Evolutionary conservation across 495 filamentous ascomycete genomes (phyloP).

Genomic region (Trypethelium eluteriae): DNA sequence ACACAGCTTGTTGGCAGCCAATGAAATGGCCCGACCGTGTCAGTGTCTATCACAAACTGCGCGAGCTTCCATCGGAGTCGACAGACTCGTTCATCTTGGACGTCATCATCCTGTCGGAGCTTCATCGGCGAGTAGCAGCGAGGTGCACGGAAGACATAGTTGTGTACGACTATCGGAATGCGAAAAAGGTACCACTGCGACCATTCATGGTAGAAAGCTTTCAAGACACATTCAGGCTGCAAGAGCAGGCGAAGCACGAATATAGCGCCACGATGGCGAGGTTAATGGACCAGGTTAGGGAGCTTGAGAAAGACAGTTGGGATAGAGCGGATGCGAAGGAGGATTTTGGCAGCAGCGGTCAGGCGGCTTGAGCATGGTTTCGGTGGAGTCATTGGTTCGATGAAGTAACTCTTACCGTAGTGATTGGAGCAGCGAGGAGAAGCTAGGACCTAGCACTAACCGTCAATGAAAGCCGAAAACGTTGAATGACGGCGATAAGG

Average conservation of each 20-base stretch:
- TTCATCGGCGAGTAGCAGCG: slow-evolving; percentile 68
- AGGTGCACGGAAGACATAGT: slow-evolving; percentile 75
- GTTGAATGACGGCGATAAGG: not conserved
- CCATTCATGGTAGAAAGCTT: slow-evolving; percentile 63
- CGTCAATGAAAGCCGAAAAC: not conserved
- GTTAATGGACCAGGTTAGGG: slow-evolving; percentile 48
- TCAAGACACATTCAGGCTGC: slow-evolving; percentile 53
- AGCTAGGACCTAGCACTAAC: not conserved
- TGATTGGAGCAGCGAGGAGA: not conserved
- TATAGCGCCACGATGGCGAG: slow-evolving; percentile 44
- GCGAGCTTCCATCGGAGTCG: slow-evolving; percentile 40
- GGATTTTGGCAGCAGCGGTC: slow-evolving; percentile 50
- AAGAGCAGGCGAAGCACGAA: slow-evolving; percentile 51
- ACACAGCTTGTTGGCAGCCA: slow-evolving; percentile 49
- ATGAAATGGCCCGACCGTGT: slow-evolving; percentile 83
- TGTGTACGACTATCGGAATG: slow-evolving; percentile 69
- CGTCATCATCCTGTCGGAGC: slow-evolving; percentile 68
- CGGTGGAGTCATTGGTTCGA: no score
- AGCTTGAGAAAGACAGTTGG: slow-evolving; percentile 68
- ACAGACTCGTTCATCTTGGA: slow-evolving; percentile 53
- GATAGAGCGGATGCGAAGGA: slow-evolving; percentile 62
- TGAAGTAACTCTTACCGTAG: not conserved
- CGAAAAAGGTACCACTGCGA: slow-evolving; percentile 51
- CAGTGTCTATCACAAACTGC: slow-evolving; percentile 80
- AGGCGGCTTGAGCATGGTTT: not conserved